These are phyloP conservation scores for Gossypium arboreum DNA, from an alignment of 345 rosid genomes.

Conservation along the genomic window DNA sequence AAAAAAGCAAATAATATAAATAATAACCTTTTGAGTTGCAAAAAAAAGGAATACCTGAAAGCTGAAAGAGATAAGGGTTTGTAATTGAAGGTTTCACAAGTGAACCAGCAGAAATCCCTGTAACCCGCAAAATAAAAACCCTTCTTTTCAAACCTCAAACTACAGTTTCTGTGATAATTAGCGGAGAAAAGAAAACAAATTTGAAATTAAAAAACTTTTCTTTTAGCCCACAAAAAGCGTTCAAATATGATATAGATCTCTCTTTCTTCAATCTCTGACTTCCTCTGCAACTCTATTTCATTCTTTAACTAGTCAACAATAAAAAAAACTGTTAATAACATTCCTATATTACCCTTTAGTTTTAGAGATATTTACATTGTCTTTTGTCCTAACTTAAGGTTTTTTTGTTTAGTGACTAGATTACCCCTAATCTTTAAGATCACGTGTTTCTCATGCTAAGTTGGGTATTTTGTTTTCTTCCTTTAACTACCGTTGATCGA, in stretches of 20 bases:
- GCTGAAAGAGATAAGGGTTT: not conserved
- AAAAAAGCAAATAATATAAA: not conserved
- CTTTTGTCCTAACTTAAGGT: not conserved
- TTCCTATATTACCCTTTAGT: not conserved
- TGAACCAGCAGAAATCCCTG: constrained; percentile 14
- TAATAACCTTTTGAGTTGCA: not conserved
- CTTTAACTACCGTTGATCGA: not conserved
- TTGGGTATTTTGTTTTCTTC: not conserved
- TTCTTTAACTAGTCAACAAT: not conserved
- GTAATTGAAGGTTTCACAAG: not conserved
- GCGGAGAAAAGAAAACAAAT: not conserved
- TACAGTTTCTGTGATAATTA: constrained; percentile 1
- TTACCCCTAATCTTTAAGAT: not conserved
- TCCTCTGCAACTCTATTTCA: not conserved
- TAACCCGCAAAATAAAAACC: not conserved
- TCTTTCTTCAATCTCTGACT: not conserved
- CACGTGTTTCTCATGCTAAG: not conserved
- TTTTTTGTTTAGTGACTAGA: no score
- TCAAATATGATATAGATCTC: not conserved
- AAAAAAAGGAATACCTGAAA: constrained; percentile 13
- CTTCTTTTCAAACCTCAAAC: not conserved
- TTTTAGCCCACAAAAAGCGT: not conserved
- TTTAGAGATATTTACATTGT: not conserved
- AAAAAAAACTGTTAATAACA: not conserved
- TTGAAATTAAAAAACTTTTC: not conserved